These are phyloP conservation scores for Crotalaria pallida DNA, from an alignment of 306 rosid species.

Conservation along the genomic window DNA sequence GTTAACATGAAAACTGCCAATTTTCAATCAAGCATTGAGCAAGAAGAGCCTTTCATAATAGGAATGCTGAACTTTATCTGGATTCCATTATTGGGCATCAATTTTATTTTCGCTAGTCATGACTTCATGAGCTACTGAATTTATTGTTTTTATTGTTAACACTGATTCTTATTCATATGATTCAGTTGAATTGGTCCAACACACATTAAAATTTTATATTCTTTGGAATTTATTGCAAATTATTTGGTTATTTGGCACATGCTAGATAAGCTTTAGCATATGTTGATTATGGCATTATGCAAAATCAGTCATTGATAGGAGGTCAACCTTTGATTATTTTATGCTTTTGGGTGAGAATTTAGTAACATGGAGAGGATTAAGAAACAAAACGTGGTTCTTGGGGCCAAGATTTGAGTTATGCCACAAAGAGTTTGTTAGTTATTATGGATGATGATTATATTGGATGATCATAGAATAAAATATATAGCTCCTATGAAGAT, in stretches of 20 bases:
- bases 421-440: no score
- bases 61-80: not conserved
- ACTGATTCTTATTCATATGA: not conserved
- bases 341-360: no score
- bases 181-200: not conserved
- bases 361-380: no score
- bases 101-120: not conserved
- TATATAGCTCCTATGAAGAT: no score
- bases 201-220: not conserved
- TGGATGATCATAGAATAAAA: no score
- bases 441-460: no score
- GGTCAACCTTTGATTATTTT: no score
- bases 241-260: not conserved
- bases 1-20: not conserved
- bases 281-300: no score
- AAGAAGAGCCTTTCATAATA: not conserved
- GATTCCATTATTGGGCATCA: not conserved
- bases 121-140: not conserved
- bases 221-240: not conserved
- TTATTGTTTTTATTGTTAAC: constrained; percentile 13
- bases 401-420: no score
- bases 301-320: no score
- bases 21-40: not conserved
- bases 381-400: no score
- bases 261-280: no score